Conservation (phyloP, 768 basidiomycete species). For the Lentinula boryana region DNA sequence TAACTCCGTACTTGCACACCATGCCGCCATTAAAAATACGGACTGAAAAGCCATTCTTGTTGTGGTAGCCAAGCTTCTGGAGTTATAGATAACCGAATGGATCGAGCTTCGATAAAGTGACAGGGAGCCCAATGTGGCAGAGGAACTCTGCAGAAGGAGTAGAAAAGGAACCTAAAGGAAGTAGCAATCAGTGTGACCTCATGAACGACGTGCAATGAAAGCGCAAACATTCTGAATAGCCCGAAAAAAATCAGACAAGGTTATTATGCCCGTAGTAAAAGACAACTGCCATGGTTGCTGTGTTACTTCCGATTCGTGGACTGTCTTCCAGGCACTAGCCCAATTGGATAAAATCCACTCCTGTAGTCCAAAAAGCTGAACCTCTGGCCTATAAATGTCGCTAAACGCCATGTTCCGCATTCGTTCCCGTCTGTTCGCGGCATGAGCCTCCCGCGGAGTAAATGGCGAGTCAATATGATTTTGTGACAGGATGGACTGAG, state of each 20-base stretch:
- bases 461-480: conserved; percentile 38
- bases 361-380: conserved; percentile 75
- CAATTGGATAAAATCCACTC: conserved; percentile 83
- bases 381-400: conserved; percentile 73
- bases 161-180: conserved; percentile 62
- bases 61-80: conserved; percentile 56
- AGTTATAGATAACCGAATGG: conserved; percentile 62
- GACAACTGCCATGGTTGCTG: conserved; percentile 33
- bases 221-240: conserved; percentile 57
- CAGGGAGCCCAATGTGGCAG: conserved; percentile 74
- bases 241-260: conserved; percentile 57
- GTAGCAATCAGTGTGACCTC: conserved; percentile 8
- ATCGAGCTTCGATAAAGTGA: conserved; percentile 77
- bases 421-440: conserved; percentile 66
- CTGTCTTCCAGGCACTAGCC: conserved; percentile 56
- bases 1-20: conserved; percentile 69
- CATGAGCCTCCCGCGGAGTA: conserved; percentile 52
- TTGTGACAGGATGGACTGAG: conserved; percentile 38
- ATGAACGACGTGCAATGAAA: background rate
- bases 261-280: conserved; percentile 46
- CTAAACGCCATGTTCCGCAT: conserved; percentile 73
- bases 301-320: conserved; percentile 51
- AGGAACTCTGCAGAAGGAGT: conserved; percentile 64
- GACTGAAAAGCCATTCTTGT: conserved; percentile 76
- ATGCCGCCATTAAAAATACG: conserved; percentile 83